phyloP scores from a whole-genome alignment of 2,329 filamentous ascomycete genomes.

The Xylogone sp. region DNA sequence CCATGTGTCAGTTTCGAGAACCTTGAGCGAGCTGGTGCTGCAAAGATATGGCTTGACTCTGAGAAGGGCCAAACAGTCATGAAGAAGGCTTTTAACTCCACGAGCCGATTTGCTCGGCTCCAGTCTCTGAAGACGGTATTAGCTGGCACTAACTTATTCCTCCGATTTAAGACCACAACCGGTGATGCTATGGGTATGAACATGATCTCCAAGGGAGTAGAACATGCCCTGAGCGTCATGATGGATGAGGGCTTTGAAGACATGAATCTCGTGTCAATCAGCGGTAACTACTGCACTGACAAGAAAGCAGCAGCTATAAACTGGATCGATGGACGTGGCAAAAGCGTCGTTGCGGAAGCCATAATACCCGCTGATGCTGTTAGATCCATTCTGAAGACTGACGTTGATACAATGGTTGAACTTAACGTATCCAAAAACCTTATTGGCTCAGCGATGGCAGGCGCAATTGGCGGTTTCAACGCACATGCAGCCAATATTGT shows the following conservation, averaged over 20 bases:
- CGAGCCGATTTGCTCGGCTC: constrained; percentile 83
- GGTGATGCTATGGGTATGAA: constrained; percentile 99
- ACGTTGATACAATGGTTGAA: constrained; percentile 84
- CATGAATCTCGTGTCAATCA: constrained; percentile 88
- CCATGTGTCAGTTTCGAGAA: constrained; percentile 88
- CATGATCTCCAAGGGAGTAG: constrained; percentile 98
- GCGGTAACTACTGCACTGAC: constrained; percentile 94
- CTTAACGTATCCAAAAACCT: constrained; percentile 91
- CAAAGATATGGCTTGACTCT: constrained; percentile 92
- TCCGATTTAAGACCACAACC: constrained; percentile 94
- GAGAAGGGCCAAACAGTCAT: constrained; percentile 75
- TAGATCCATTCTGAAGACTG: constrained; percentile 79
- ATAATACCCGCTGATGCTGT: constrained; percentile 87
- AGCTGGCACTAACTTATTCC: constrained; percentile 88
- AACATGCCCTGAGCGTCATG: constrained; percentile 87
- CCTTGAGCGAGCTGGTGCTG: constrained; percentile 78
- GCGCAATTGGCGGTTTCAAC: constrained; percentile 89
- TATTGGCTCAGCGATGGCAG: constrained; percentile 93
- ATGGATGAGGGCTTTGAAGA: constrained; percentile 84
- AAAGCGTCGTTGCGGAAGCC: constrained; percentile 90
- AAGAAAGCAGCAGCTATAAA: constrained; percentile 98
- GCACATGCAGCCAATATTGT: constrained; percentile 95
- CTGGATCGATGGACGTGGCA: constrained; percentile 95
- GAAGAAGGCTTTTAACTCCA: constrained; percentile 92
- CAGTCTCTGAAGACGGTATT: constrained; percentile 84